A percentile compares a stretch with the other conserved stretches of the same genome.
phyloP scores from a whole-genome alignment of 345 rosid genomes.

The Jatropha curcas region DNA sequence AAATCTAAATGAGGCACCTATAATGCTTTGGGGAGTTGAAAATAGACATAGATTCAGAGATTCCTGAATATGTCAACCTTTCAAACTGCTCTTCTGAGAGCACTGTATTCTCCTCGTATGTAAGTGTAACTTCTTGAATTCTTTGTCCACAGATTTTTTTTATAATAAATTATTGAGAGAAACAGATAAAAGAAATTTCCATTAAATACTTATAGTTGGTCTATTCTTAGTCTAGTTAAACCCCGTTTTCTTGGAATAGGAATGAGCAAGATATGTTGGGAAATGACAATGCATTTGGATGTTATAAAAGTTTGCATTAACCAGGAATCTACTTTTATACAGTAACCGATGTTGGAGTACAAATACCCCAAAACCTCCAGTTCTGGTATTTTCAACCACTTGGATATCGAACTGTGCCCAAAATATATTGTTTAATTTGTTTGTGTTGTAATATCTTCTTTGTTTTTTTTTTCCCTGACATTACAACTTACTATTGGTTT shows the following conservation, averaged over 20 bases:
- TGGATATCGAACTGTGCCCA: neutral
- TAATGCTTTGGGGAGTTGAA: no score
- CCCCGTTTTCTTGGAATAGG: no score
- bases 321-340: neutral
- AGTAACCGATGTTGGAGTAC: neutral
- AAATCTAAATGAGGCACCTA: neutral
- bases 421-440: neutral
- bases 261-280: no score
- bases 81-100: no score
- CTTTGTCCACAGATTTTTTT: neutral
- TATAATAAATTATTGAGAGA: no score
- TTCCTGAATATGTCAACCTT: no score
- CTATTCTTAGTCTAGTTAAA: no score
- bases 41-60: no score
- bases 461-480: constrained; percentile 13
- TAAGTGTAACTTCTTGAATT: neutral
- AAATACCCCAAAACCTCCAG: no score
- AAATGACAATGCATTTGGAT: no score
- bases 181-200: no score
- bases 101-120: neutral
- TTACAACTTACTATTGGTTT: constrained; percentile 16
- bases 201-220: no score
- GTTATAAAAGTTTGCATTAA: neutral
- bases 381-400: neutral
- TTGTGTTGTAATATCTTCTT: neutral